These are phyloP conservation scores for Coniella vitis DNA, from an alignment of 2,329 filamentous ascomycete genomes.

Conservation along the genomic window DNA sequence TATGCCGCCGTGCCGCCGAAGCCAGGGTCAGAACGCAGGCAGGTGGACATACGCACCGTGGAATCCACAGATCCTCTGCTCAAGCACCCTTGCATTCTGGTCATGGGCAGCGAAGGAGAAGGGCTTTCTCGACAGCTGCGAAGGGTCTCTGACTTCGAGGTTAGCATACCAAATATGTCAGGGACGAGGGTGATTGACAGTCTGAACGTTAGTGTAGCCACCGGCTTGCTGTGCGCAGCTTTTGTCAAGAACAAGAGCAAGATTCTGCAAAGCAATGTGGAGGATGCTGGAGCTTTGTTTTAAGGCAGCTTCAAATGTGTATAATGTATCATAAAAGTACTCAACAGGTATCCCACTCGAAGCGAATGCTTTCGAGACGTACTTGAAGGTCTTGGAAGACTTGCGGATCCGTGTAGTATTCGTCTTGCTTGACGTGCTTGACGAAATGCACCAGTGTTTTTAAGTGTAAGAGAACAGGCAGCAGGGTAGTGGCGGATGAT, in stretches of 20 bases:
- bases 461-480: no score
- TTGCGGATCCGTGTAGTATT: no score
- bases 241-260: conserved; percentile 47
- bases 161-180: conserved; percentile 56
- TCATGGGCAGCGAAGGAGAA: conserved; percentile 76
- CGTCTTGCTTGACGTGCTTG: no score
- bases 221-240: conserved; percentile 65
- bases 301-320: neutral
- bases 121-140: conserved; percentile 62
- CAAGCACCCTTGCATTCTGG: conserved; percentile 63
- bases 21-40: conserved; percentile 28
- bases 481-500: no score
- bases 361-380: no score
- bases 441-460: no score
- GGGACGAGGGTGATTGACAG: conserved; percentile 65
- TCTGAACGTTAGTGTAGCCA: conserved; percentile 87
- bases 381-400: no score
- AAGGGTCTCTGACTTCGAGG: conserved; percentile 56
- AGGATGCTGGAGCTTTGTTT: conserved; percentile 12
- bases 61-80: conserved; percentile 46
- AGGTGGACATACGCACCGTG: conserved; percentile 43
- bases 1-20: conserved; percentile 64
- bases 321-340: neutral
- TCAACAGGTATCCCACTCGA: neutral
- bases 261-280: neutral